Conservation (phyloP, 1,284 basidiomycete genomes). For the Apiotrichum sp. region DNA sequence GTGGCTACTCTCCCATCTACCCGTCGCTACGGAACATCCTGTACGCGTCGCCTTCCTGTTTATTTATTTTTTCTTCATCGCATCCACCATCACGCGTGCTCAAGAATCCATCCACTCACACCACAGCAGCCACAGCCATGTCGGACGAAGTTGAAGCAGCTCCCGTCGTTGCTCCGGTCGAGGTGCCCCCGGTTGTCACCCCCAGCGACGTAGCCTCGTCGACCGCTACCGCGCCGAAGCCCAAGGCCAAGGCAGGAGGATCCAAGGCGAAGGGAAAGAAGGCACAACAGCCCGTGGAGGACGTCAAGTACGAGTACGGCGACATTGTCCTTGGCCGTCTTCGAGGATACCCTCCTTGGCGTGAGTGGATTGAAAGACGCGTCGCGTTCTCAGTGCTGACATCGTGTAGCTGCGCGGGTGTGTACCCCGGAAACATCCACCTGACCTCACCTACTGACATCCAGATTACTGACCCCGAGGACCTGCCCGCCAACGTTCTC, state of each 20-base stretch:
- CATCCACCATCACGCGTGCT: neutral
- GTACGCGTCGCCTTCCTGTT: no score
- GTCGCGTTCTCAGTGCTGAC: constrained; percentile 3
- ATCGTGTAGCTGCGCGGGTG: constrained; percentile 17
- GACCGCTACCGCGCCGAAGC: constrained; percentile 22
- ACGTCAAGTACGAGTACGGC: constrained; percentile 53
- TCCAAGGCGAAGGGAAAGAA: constrained; percentile 13
- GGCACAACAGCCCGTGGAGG: constrained; percentile 4
- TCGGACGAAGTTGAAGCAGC: constrained; percentile 17
- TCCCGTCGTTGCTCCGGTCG: constrained; percentile 22
- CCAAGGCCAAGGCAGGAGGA: constrained; percentile 25
- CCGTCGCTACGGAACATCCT: no score
- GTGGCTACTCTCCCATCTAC: no score
- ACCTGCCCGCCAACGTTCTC: constrained; percentile 30
- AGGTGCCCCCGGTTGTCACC: neutral
- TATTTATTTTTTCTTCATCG: neutral
- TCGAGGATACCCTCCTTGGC: constrained; percentile 88
- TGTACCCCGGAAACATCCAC: neutral
- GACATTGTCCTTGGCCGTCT: constrained; percentile 89
- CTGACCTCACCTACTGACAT: constrained; percentile 3
- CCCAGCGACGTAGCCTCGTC: no score
- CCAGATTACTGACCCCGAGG: constrained; percentile 38
- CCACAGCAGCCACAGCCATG: constrained; percentile 7
- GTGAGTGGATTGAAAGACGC: constrained; percentile 28
- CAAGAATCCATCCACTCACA: neutral